A percentile compares a stretch with the other conserved stretches of the same genome.
Conservation (phyloP, 352 stramenopile species). For the Globisporangium polare region DNA sequence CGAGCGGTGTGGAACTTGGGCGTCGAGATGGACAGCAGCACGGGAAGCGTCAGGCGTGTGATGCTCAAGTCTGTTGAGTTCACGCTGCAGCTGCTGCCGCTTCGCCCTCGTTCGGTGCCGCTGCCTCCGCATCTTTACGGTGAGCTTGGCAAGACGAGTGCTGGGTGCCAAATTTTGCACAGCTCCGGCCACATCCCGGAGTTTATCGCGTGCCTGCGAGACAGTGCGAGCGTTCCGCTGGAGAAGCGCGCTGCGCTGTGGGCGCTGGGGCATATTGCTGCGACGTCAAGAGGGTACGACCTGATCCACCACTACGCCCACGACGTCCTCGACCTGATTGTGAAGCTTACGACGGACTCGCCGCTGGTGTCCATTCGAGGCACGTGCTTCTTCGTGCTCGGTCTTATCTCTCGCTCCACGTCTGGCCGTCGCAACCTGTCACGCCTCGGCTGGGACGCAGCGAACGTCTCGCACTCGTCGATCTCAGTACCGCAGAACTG, state of each 20-base stretch:
- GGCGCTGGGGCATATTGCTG: constrained; percentile 79
- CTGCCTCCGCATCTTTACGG: constrained; percentile 83
- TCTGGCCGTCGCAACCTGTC: constrained; percentile 58
- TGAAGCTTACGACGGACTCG: constrained; percentile 82
- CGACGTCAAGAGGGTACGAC: constrained; percentile 74
- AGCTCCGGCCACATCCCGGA: constrained; percentile 78
- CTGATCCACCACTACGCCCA: constrained; percentile 77
- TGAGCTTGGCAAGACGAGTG: constrained; percentile 80
- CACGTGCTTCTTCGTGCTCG: constrained; percentile 86
- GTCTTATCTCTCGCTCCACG: constrained; percentile 64
- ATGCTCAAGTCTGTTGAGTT: constrained; percentile 89
- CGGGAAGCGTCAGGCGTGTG: constrained; percentile 65
- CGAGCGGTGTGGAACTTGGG: constrained; percentile 87
- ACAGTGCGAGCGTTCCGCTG: constrained; percentile 76
- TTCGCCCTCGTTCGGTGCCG: constrained; percentile 73
- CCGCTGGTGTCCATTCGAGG: constrained; percentile 80
- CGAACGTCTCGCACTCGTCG: constrained; percentile 62
- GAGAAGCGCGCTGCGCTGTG: constrained; percentile 85
- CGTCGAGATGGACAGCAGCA: constrained; percentile 75
- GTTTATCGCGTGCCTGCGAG: constrained; percentile 77
- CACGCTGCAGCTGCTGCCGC: constrained; percentile 76
- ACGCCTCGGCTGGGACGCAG: constrained; percentile 74
- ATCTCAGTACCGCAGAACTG: constrained; percentile 82
- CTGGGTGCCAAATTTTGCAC: constrained; percentile 78
- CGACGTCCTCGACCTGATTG: constrained; percentile 82